A percentile compares a stretch with the other conserved stretches of the same genome.
Conservation (phyloP, 2,329 filamentous ascomycete genomes). For the Venturia pyrina region DNA sequence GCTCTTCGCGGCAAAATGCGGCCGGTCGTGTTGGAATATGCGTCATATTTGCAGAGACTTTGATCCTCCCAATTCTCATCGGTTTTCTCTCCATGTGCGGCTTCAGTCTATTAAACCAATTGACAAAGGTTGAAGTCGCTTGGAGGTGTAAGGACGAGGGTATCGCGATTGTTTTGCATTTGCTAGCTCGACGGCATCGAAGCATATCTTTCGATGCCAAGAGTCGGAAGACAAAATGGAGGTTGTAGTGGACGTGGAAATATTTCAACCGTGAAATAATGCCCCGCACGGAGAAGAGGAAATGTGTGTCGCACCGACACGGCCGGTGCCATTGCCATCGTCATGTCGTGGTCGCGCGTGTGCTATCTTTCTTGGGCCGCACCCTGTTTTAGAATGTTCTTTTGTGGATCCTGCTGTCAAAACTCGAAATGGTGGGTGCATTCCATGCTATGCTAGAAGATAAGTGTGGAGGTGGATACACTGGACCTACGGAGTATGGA, state of each 20-base stretch:
- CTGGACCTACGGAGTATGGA: background rate
- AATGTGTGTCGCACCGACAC: background rate
- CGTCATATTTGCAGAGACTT: background rate
- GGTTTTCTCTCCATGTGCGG: background rate
- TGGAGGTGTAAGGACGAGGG: too few relatives aligned
- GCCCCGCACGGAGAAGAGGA: background rate
- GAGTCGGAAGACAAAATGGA: background rate
- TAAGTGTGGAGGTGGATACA: background rate
- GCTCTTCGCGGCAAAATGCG: background rate
- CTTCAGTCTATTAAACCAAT: background rate
- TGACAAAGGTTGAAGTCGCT: background rate
- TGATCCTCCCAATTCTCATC: background rate
- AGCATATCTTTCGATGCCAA: background rate
- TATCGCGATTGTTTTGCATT: background rate
- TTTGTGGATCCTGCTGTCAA: background rate
- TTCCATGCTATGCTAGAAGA: background rate
- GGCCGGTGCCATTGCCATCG: background rate
- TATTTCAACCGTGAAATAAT: background rate
- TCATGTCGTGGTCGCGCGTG: background rate
- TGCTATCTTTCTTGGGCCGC: background rate
- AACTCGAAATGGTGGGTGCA: background rate
- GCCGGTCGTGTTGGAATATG: background rate
- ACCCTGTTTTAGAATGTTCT: background rate
- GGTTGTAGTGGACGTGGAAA: background rate
- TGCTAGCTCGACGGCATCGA: background rate